Base-by-base conservation (phyloP, 2,329 filamentous ascomycete species). In the Elsinoe australis region DNA sequence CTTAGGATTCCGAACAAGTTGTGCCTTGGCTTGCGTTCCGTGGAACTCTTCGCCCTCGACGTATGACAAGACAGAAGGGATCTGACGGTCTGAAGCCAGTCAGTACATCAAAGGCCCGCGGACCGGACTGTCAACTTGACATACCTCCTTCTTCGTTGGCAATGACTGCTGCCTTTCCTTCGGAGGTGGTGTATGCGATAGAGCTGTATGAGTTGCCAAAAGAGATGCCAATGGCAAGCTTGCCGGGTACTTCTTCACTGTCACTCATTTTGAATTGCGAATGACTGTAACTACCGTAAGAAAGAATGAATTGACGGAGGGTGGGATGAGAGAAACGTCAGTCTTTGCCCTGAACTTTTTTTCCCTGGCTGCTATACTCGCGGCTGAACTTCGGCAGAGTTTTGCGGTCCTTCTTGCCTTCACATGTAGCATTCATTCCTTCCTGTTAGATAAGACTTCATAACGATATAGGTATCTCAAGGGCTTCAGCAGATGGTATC, bases 121-220 rank as follows among this genome's bases (percentile, higher is more conserved):
- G n/a, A 3, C 18, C 2, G 12, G 4, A 31, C 8, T 28, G 24
- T 38, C 19, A 5, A 36, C 18, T 8, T 63, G 66, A 88, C 87
- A 22, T 10, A 49, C 87, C 45, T 75, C 92, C 92, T 64, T 96
- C 92, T 73, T 96, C 92, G 71, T 98, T 96, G 63, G 92, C 92
- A 71, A 98, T 96, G 55, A 98, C 90, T 67, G 95, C 87, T 55
- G 88, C 83, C 75, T 94, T 94, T 69, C 94, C 90, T 63, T 96
- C 90, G 54, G 69, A 68, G 53, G 83, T 79, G 38, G 89, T 94
- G 66, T 82, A 88, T 60, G 90, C 90, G 71, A 98, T 95, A 52
- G 88, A 95, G 73, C 87, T 94, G 81, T 95, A 94, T 53, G 88
- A 89, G 75, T 96, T 98, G 71, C 92, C 92, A 75, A 96, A 95